Evolutionary conservation across 495 filamentous ascomycete species (phyloP).

Genomic region (Neurospora discreta): DNA sequence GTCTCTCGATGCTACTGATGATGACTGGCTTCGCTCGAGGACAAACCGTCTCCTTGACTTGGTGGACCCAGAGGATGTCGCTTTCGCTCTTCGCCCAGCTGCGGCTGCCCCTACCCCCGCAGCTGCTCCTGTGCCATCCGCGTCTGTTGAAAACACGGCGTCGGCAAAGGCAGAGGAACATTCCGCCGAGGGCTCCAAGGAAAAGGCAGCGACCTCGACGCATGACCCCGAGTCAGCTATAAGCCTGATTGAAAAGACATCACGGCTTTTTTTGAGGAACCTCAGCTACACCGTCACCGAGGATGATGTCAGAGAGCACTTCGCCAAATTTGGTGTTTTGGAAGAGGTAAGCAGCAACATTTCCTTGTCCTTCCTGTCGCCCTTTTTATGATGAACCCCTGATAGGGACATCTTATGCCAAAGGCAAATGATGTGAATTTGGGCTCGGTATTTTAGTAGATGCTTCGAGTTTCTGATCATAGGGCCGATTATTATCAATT

Average conservation of each 20-base stretch:
- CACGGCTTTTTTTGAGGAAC: slow-evolving; percentile 80
- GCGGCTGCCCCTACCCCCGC: slow-evolving; percentile 3
- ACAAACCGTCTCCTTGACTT: slow-evolving; percentile 86
- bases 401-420: slow-evolving; percentile 99
- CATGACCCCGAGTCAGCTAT: slow-evolving; percentile 24
- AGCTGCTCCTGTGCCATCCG: slow-evolving; percentile 10
- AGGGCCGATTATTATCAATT: slow-evolving; percentile 17
- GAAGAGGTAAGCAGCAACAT: slow-evolving; percentile 64
- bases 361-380: slow-evolving; percentile 8
- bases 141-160: slow-evolving; percentile 14
- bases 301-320: slow-evolving; percentile 60
- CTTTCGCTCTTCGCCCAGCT: slow-evolving; percentile 13
- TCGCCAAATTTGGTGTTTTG: slow-evolving; percentile 57
- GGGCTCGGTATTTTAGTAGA: slow-evolving; percentile 57
- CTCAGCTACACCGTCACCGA: slow-evolving; percentile 71
- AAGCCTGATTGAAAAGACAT: slow-evolving; percentile 43
- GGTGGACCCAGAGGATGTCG: slow-evolving; percentile 46
- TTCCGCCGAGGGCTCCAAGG: slow-evolving; percentile 12
- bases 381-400: slow-evolving; percentile 78
- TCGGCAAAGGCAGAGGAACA: slow-evolving; percentile 16
- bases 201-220: slow-evolving; percentile 11
- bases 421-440: slow-evolving; percentile 44
- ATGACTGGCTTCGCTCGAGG: slow-evolving; percentile 86
- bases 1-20: slow-evolving; percentile 47
- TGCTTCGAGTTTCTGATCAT: slow-evolving; percentile 42